Evolutionary conservation across 495 filamentous ascomycete species (phyloP), one percentile per base, ranked within the genome.

Genomic region (Talaromyces adpressus): DNA sequence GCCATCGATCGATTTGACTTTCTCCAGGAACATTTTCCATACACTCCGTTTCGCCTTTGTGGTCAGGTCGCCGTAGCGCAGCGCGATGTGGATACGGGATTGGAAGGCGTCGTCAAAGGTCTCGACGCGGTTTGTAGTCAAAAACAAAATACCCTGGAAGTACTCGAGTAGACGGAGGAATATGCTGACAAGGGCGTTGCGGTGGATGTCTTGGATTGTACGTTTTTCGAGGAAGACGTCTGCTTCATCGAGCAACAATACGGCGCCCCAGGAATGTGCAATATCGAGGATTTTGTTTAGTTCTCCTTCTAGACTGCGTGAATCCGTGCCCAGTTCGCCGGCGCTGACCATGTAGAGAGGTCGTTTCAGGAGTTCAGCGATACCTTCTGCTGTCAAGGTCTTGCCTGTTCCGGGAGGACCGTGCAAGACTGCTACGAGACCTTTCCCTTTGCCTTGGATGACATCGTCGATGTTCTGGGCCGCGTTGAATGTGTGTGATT

Each of bases 401-500:
- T 96, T 96, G 54, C 92, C 92, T 1, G 90, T 92, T 25, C 91
- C 91, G 0, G 91, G 90, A 14, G 91, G 91, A 0, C 92, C 92
- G 62, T 92, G 90, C 0, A 93, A 82, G 2, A 93, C 88, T 53
- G 82, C 82, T 16, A 91, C 89, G 5, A 92, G 82, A 11, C 89
- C 90, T 59, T 86, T 84, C 54, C 89, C 90, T 66, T 91, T 92
- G 66, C 90, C 90, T 68, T 88, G 85, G 53, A 92, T 90, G 29
- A 92, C 86, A 67, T 91, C 88, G 71, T 92, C 91, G 65, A 95
- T 92, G 66, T 90, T 95, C 64, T 91, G 81, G 8, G 89, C 87
- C 0, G 86, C 89, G 63, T 91, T 85, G 73, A 91, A 93, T 69
- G 85, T 93, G 75, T 93, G 91, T 0, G 85, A 88, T 66, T 91